phyloP scores from a whole-genome alignment of 1,284 basidiomycete genomes.

The Ceratobasidium sp. region DNA sequence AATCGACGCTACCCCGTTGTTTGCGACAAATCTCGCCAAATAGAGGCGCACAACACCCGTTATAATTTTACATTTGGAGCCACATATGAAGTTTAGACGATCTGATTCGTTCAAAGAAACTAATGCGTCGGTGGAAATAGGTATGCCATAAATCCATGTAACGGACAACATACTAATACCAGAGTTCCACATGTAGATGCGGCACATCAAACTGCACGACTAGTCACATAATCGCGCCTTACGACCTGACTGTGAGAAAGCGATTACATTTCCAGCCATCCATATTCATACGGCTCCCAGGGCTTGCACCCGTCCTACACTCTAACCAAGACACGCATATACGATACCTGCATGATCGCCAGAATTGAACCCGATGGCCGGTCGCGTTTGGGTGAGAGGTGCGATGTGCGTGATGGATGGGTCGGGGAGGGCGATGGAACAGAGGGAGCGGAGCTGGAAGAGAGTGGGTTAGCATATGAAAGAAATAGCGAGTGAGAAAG shows the following conservation, averaged over 20 bases:
- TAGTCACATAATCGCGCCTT: too few relatives aligned
- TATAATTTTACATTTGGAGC: too few relatives aligned
- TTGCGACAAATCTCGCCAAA: background rate
- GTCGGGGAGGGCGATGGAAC: constrained; percentile 87
- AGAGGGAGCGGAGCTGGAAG: constrained; percentile 84
- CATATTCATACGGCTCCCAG: background rate
- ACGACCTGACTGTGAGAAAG: too few relatives aligned
- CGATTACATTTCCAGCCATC: background rate
- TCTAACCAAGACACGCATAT: constrained; percentile 80
- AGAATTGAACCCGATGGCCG: constrained; percentile 82
- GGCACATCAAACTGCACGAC: too few relatives aligned
- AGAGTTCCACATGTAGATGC: too few relatives aligned
- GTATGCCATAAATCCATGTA: too few relatives aligned
- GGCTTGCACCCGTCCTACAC: constrained; percentile 55
- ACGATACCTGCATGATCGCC: constrained; percentile 78
- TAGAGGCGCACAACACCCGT: too few relatives aligned
- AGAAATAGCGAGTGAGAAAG: constrained; percentile 15
- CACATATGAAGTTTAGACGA: too few relatives aligned
- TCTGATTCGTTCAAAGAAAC: too few relatives aligned
- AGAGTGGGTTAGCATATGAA: background rate
- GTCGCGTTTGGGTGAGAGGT: constrained; percentile 81
- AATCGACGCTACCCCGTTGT: background rate
- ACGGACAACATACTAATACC: too few relatives aligned
- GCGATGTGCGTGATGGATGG: constrained; percentile 60
- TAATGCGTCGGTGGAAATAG: too few relatives aligned